These are phyloP conservation scores for Exophiala spinifera DNA, from an alignment of 2,329 filamentous ascomycete genomes.

Conservation along the genomic window DNA sequence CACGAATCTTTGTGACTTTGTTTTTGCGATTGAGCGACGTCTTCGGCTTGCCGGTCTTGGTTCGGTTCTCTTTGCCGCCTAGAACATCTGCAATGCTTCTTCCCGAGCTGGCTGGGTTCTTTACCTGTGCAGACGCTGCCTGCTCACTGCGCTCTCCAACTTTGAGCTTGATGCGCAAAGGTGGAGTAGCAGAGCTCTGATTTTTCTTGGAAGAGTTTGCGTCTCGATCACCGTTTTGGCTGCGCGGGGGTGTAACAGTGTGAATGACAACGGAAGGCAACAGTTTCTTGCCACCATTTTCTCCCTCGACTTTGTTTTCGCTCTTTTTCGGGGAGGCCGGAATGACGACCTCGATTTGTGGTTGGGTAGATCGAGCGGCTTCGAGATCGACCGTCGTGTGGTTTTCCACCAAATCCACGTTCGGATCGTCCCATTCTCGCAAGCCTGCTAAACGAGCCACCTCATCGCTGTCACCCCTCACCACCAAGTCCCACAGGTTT, in stretches of 20 bases:
- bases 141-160: conserved; percentile 27
- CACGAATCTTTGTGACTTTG: conserved; percentile 16
- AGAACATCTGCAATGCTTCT: conserved; percentile 27
- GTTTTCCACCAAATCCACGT: conserved; percentile 41
- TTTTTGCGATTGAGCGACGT: conserved; percentile 21
- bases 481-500: conserved; percentile 88
- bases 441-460: conserved; percentile 71
- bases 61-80: conserved; percentile 24
- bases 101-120: conserved; percentile 28
- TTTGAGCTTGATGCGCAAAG: conserved; percentile 20
- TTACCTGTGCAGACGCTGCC: conserved; percentile 19
- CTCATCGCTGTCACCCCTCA: conserved; percentile 82
- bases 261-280: conserved; percentile 10
- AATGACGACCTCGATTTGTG: conserved; percentile 39
- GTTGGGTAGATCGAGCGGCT: conserved; percentile 39
- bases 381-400: conserved; percentile 47
- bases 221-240: conserved; percentile 30
- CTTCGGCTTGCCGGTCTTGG: conserved; percentile 17
- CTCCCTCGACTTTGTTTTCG: conserved; percentile 16
- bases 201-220: not conserved
- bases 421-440: conserved; percentile 55
- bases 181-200: conserved; percentile 6
- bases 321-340: conserved; percentile 37
- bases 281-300: conserved; percentile 18
- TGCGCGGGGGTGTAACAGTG: conserved; percentile 42